Base-by-base conservation (phyloP, 2,329 filamentous ascomycete species). In the Botrytis tulipae region DNA sequence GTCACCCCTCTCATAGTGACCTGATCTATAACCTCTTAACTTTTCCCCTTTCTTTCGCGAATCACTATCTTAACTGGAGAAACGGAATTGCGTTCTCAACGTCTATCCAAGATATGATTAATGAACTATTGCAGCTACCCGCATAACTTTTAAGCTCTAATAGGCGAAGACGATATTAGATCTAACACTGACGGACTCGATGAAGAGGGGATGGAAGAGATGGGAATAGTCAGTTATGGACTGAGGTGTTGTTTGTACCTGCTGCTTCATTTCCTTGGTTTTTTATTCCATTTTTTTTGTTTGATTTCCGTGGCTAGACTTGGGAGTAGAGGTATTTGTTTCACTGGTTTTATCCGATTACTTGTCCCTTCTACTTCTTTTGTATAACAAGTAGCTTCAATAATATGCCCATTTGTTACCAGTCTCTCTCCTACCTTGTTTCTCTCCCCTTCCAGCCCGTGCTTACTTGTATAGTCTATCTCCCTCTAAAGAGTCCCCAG, bases 161-260 rank as follows among this genome's bases (percentile, higher is more conserved):
- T 9, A 22, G 6, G 8, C 6, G 54, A 22, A 1, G 35, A 48
- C 29, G 18, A 44, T 16, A 54, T 9, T 2, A 18, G 2, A 7
- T 29, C 14, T 8, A 1, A 29, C 3, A 3, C 14, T 18, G 3
- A 6, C 2, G 18, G 48, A 20, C 5, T n/a, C 9, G 1, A 25
- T 0, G 8, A 29, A 42, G 25, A 61, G 20, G 3, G 5, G 9
- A 12, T 61, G 51, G 12, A 4, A 18, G 3, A 29, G 0, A 7
- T 46, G 7, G 3, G 22, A 37, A 42, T 20, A 61, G 14, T 70
- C 22, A 61, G 1, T 2, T 46, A 4, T 70, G 32, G 32, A 54
- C 25, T 32, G 67, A 46, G 29, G n/a, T 8, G 16, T 59, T 3
- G 8, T 61, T 35, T 14, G 16, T 70, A 20, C 37, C 37, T 18